phyloP scores from a whole-genome alignment of 176 grass and related monocot species.

The Carex parvula region DNA sequence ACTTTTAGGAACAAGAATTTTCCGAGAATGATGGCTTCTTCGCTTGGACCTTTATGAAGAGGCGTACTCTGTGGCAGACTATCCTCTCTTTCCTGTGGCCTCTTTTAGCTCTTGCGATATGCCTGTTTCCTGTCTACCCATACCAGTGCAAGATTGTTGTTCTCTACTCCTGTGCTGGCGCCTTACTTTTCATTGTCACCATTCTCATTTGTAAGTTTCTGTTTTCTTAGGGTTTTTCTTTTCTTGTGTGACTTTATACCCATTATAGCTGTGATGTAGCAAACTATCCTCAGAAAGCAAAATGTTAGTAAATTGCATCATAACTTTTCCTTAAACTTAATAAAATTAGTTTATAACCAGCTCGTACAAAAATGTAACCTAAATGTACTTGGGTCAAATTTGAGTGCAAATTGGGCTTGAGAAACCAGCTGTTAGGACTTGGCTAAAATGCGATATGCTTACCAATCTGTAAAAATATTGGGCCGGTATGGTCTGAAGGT shows the following conservation, averaged over 20 bases:
- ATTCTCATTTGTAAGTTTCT: constrained; percentile 66
- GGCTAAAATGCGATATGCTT: neutral
- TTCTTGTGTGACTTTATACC: neutral
- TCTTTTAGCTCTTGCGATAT: constrained; percentile 84
- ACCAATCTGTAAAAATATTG: neutral
- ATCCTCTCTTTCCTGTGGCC: constrained; percentile 98
- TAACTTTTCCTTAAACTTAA: neutral
- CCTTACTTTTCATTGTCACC: constrained; percentile 76
- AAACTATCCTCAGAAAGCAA: neutral
- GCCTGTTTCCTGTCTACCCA: constrained; percentile 97
- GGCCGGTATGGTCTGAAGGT: neutral
- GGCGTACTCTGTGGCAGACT: constrained; percentile 85
- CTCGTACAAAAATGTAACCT: neutral
- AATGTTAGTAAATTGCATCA: neutral
- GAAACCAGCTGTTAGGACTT: neutral
- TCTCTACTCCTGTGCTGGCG: constrained; percentile 89
- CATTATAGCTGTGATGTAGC: neutral
- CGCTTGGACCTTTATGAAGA: constrained; percentile 99
- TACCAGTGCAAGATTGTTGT: constrained; percentile 99
- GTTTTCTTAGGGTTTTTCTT: neutral
- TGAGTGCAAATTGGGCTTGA: neutral
- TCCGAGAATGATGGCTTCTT: constrained; percentile 94
- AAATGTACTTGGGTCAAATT: neutral
- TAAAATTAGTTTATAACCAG: neutral
- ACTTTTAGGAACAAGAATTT: constrained; percentile 64